These are phyloP conservation scores for Rachicladosporium sp. DNA, from an alignment of 2,329 filamentous ascomycete species.

Conservation along the genomic window DNA sequence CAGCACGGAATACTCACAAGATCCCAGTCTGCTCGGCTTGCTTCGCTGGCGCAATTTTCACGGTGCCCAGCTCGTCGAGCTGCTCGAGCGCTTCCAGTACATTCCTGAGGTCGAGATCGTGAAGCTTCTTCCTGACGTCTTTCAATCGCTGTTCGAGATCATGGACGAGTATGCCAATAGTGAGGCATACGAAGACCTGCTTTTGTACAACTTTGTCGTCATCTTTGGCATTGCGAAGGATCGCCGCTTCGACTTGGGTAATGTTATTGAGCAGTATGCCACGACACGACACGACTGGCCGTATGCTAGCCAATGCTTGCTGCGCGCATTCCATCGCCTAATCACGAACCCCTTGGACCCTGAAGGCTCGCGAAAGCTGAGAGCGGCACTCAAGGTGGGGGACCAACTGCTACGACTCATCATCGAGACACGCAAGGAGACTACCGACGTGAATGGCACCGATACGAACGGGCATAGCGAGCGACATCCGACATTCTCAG, in stretches of 20 bases:
- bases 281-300: conserved; percentile 85
- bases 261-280: conserved; percentile 83
- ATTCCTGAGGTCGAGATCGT: conserved; percentile 97
- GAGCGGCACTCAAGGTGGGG: conserved; percentile 89
- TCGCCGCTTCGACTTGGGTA: conserved; percentile 79
- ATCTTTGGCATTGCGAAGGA: conserved; percentile 91
- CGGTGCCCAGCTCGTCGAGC: conserved; percentile 56
- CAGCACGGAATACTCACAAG: conserved; percentile 90
- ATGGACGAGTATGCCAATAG: conserved; percentile 83
- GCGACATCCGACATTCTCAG: conserved; percentile 60
- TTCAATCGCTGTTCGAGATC: conserved; percentile 83
- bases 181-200: conserved; percentile 81
- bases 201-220: conserved; percentile 80
- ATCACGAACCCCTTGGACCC: conserved; percentile 72
- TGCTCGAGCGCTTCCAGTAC: conserved; percentile 76
- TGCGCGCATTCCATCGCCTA: conserved; percentile 74
- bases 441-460: conserved; percentile 4
- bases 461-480: conserved; percentile 75
- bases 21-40: conserved; percentile 71
- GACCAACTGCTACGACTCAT: conserved; percentile 91
- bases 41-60: conserved; percentile 57
- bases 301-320: conserved; percentile 76
- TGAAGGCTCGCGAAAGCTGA: conserved; percentile 69
- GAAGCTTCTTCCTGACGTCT: conserved; percentile 78
- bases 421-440: conserved; percentile 73